Conservation (phyloP, 495 filamentous ascomycete species). For the Aspergillus egyptiacus region DNA sequence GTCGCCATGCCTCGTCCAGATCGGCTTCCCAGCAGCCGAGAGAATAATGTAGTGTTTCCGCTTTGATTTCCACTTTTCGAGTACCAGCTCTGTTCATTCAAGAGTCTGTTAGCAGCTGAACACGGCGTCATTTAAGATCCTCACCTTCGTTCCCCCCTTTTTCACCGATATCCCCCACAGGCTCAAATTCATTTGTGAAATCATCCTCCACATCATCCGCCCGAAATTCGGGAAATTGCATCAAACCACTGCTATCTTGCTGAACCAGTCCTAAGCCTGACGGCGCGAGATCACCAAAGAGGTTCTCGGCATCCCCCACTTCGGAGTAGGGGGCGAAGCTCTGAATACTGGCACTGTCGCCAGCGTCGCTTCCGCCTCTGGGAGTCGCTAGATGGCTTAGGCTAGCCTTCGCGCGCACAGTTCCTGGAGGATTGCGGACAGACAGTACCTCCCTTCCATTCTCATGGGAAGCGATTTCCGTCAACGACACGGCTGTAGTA, state of each 20-base stretch:
- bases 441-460: slow-evolving; percentile 53
- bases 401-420: slow-evolving; percentile 36
- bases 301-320: slow-evolving; percentile 70
- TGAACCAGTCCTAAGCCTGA: slow-evolving; percentile 18
- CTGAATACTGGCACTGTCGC: slow-evolving; percentile 75
- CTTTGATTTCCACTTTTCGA: slow-evolving; percentile 75
- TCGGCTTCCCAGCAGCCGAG: slow-evolving; percentile 95
- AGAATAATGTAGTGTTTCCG: slow-evolving; percentile 95
- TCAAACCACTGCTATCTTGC: slow-evolving; percentile 27
- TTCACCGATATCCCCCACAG: slow-evolving; percentile 58
- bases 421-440: slow-evolving; percentile 30
- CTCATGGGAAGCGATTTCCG: slow-evolving; percentile 70
- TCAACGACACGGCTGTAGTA: slow-evolving; percentile 75
- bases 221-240: slow-evolving; percentile 47
- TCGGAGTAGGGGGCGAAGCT: slow-evolving; percentile 75
- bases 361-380: slow-evolving; percentile 53
- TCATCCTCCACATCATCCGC: slow-evolving; percentile 52
- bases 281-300: slow-evolving; percentile 62
- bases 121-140: neutral
- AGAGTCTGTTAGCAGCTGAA: slow-evolving; percentile 7
- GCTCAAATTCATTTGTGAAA: slow-evolving; percentile 73
- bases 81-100: slow-evolving; percentile 48
- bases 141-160: slow-evolving; percentile 63
- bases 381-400: slow-evolving; percentile 42
- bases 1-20: slow-evolving; percentile 92